Evolutionary conservation across 306 rosid genomes (phyloP).

Genomic region (Cucurbita pepo): DNA sequence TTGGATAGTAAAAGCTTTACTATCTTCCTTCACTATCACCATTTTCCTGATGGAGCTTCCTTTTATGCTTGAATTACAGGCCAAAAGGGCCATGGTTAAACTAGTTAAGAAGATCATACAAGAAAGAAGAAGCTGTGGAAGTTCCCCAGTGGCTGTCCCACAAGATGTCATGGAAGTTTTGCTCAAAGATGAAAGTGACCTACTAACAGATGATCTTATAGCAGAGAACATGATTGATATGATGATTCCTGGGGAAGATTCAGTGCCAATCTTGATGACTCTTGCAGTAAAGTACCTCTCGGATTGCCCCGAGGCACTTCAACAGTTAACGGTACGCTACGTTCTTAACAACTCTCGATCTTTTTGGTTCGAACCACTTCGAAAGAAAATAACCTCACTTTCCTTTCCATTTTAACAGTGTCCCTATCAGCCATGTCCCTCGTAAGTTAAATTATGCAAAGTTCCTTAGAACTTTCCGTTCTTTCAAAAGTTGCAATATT

Average conservation of each 20-base stretch:
- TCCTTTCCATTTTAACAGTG: neutral
- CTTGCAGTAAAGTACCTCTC: slow-evolving; percentile 72
- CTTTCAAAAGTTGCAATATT: neutral
- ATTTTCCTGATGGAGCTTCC: neutral
- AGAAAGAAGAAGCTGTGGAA: slow-evolving; percentile 32
- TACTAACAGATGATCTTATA: slow-evolving; percentile 58
- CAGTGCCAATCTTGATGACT: slow-evolving; percentile 87
- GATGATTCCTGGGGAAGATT: slow-evolving; percentile 99
- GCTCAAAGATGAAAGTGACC: slow-evolving; percentile 56
- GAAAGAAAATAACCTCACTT: neutral
- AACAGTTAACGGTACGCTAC: slow-evolving; percentile 46
- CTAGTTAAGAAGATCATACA: slow-evolving; percentile 40
- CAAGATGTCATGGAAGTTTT: slow-evolving; percentile 78
- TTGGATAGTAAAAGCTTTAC: neutral
- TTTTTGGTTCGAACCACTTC: neutral
- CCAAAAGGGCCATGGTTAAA: slow-evolving; percentile 82
- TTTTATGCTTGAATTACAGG: slow-evolving; percentile 31
- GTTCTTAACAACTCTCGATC: neutral
- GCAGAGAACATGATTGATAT: slow-evolving; percentile 88
- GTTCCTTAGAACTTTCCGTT: too few relatives aligned
- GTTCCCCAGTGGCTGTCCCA: slow-evolving; percentile 20
- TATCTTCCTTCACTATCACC: neutral
- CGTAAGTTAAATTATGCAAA: neutral
- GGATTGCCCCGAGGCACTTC: slow-evolving; percentile 70
- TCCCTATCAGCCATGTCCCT: neutral